Percentiles rank a stretch among this genome's conserved stretches.
Conservation (phyloP, 352 stramenopile genomes). For the Thalassiosira livingstoniorum region DNA sequence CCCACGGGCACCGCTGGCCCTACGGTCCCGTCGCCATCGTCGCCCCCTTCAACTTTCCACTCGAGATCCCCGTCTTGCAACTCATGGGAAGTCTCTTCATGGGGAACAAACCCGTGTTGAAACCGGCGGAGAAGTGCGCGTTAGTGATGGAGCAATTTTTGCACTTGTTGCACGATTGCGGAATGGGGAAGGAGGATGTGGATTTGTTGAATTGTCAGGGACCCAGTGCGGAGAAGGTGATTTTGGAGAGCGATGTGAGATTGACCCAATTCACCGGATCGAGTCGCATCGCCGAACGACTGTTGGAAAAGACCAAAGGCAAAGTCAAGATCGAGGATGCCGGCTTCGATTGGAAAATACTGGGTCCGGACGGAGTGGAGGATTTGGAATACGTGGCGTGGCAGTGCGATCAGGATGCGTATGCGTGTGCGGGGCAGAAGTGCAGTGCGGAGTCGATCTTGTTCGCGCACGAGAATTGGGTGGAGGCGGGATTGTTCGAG, state of each 20-base stretch:
- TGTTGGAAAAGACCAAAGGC: conserved; percentile 90
- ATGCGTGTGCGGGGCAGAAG: conserved; percentile 98
- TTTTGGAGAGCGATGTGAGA: conserved; percentile 92
- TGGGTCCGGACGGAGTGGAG: conserved; percentile 94
- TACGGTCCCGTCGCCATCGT: conserved; percentile 95
- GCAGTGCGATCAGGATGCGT: conserved; percentile 98
- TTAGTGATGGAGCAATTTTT: conserved; percentile 99
- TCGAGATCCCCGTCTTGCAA: conserved; percentile 99
- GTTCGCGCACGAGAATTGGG: conserved; percentile 99
- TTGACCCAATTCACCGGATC: conserved; percentile 98
- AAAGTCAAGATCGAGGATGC: conserved; percentile 95
- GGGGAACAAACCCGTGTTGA: conserved; percentile 97
- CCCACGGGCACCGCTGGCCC: conserved; percentile 94
- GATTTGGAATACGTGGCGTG: conserved; percentile 98
- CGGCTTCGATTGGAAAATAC: conserved; percentile 99
- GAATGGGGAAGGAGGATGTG: conserved; percentile 93
- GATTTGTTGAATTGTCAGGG: conserved; percentile 97
- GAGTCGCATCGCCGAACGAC: conserved; percentile 92
- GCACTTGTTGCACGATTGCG: conserved; percentile 94
- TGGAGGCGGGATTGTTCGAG: conserved; percentile 90
- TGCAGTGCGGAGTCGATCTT: conserved; percentile 98
- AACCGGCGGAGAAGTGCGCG: conserved; percentile 92
- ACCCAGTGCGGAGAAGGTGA: conserved; percentile 93
- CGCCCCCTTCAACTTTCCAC: conserved; percentile 98
- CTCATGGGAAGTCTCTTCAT: conserved; percentile 98